Percentiles rank a stretch among this genome's conserved stretches.
Conservation (phyloP, 805 yeast species). For the Saturnispora quitensis region DNA sequence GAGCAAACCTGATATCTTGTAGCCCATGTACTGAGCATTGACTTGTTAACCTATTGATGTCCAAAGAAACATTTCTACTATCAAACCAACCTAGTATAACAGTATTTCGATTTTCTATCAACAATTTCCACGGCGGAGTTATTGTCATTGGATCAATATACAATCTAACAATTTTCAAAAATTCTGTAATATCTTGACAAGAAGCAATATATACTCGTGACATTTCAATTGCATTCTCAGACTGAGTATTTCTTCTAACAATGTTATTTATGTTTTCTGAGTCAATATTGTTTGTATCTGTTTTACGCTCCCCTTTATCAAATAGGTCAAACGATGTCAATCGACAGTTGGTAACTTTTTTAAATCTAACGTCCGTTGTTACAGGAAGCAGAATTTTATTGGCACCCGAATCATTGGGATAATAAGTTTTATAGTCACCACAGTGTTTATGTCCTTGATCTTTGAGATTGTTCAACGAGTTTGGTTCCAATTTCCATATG, state of each 20-base stretch:
- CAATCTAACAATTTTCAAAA: background rate
- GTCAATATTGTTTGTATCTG: background rate
- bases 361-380: background rate
- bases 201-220: conserved; percentile 8
- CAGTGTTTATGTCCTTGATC: background rate
- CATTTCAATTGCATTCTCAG: background rate
- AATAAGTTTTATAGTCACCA: too few relatives aligned
- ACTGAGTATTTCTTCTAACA: background rate
- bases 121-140: background rate
- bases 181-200: background rate
- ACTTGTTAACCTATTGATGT: conserved; percentile 13
- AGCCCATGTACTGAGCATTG: conserved; percentile 6
- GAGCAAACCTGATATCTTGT: conserved; percentile 8
- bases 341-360: background rate
- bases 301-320: background rate
- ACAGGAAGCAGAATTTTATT: background rate
- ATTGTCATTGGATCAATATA: conserved; percentile 7
- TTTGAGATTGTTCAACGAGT: background rate
- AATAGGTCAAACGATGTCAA: background rate
- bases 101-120: background rate
- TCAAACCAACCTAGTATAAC: conserved; percentile 27
- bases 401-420: background rate
- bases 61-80: conserved; percentile 16
- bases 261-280: background rate
- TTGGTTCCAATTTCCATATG: background rate